Evolutionary conservation across 805 yeast species (phyloP).

Genomic region (Komagataella ulmi): DNA sequence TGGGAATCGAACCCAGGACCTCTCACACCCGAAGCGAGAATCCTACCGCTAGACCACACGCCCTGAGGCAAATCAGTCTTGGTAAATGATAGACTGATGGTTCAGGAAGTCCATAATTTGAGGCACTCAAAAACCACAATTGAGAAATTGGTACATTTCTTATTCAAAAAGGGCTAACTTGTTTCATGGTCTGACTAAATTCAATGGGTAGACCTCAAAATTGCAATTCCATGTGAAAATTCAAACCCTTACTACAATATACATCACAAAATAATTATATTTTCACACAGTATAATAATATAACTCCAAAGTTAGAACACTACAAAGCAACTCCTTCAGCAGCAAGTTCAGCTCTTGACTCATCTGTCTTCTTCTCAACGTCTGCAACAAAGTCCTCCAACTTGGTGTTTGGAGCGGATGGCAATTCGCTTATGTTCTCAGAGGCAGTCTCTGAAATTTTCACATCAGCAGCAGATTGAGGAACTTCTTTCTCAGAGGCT

Average conservation of each 20-base stretch:
- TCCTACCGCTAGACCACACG: conserved; percentile 40
- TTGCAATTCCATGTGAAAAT: not conserved
- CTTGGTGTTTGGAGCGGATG: not conserved
- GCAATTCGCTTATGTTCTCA: not conserved
- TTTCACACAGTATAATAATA: not conserved
- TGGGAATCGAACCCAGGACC: conserved; percentile 45
- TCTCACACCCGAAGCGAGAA: conserved; percentile 45
- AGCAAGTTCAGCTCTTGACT: not conserved
- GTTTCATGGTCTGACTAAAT: no score
- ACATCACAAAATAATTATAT: not conserved
- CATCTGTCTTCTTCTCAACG: not conserved
- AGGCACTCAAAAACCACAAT: not conserved
- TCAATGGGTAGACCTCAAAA: not conserved
- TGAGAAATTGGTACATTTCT: not conserved
- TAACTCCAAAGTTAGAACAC: not conserved
- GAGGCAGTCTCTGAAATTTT: not conserved
- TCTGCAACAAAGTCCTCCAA: not conserved
- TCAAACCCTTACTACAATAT: not conserved
- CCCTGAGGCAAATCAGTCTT: conserved; percentile 1
- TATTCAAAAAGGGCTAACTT: no score
- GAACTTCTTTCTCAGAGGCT: not conserved
- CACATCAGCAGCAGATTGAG: not conserved
- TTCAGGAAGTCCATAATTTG: not conserved
- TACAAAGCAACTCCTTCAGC: not conserved
- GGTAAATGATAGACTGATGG: not conserved